Percentiles rank a stretch among this genome's conserved stretches.
Conservation (phyloP, 2,329 filamentous ascomycete species). For the Fusarium lyarnte region DNA sequence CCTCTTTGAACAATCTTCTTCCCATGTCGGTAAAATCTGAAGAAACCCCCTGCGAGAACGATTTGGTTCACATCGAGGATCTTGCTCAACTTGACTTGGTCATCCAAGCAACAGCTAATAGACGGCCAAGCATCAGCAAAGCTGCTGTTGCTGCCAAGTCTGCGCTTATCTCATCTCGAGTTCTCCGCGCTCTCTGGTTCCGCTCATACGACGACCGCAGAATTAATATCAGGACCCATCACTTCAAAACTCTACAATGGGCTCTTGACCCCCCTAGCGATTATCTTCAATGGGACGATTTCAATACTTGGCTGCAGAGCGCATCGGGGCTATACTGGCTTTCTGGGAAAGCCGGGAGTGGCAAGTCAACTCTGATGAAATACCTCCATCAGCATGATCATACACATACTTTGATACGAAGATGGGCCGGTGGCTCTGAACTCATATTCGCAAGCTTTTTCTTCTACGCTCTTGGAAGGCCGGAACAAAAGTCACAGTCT, state of each 20-base stretch:
- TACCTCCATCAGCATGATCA: not conserved
- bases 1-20: not conserved
- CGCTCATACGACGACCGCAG: not conserved
- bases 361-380: not conserved
- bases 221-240: not conserved
- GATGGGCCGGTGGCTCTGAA: fast-evolving
- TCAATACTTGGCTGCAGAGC: not conserved
- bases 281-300: not conserved
- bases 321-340: not conserved
- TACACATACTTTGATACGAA: fast-evolving
- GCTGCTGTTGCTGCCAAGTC: not conserved
- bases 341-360: not conserved
- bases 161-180: fast-evolving
- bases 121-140: fast-evolving
- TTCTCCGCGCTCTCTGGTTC: not conserved
- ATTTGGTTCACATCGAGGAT: not conserved
- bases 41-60: fast-evolving
- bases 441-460: not conserved
- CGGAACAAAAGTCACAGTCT: not conserved
- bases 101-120: not conserved
- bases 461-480: not conserved
- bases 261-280: not conserved
- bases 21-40: no score
- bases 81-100: not conserved
- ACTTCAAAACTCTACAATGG: not conserved